These are phyloP conservation scores for Xylaria digitata DNA, from an alignment of 2,329 filamentous ascomycete genomes.

Conservation along the genomic window DNA sequence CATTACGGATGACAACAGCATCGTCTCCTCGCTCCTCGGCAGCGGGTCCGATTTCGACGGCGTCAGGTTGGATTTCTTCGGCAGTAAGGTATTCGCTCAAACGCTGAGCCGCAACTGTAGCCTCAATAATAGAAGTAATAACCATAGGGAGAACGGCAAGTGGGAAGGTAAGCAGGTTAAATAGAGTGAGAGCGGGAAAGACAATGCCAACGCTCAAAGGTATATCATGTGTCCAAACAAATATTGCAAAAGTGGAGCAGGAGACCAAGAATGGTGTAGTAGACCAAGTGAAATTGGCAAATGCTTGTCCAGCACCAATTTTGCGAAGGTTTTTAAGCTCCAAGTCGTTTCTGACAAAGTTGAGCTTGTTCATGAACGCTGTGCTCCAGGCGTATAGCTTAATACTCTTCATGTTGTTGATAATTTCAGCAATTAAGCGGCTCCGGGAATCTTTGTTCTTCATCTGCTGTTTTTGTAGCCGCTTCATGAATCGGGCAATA, in stretches of 20 bases:
- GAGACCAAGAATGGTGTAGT: slow-evolving; percentile 98
- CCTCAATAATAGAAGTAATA: slow-evolving; percentile 95
- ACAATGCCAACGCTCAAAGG: slow-evolving; percentile 94
- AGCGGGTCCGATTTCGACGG: slow-evolving; percentile 75
- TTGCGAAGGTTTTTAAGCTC: slow-evolving; percentile 95
- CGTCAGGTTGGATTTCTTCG: slow-evolving; percentile 89
- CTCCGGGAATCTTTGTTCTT: slow-evolving; percentile 98
- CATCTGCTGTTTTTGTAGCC: slow-evolving; percentile 95
- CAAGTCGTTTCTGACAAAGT: slow-evolving; percentile 93
- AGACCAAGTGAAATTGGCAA: slow-evolving; percentile 98
- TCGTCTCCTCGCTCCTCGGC: slow-evolving; percentile 85
- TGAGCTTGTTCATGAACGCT: slow-evolving; percentile 97
- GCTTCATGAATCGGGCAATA: slow-evolving; percentile 94
- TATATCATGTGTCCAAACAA: slow-evolving; percentile 82
- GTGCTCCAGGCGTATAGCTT: slow-evolving; percentile 98
- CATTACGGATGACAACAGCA: slow-evolving; percentile 83
- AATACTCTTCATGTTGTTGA: slow-evolving; percentile 99
- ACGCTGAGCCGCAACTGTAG: slow-evolving; percentile 88
- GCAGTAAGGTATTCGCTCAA: slow-evolving; percentile 86
- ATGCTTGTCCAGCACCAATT: slow-evolving; percentile 92
- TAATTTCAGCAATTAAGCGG: slow-evolving; percentile 93
- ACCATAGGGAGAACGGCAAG: slow-evolving; percentile 96
- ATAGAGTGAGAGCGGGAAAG: slow-evolving; percentile 89
- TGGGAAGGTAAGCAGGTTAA: slow-evolving; percentile 96
- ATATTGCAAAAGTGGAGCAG: slow-evolving; percentile 94